Evolutionary conservation across 257 asterid genomes (phyloP).

Genomic region (Solanum habrochaites): DNA sequence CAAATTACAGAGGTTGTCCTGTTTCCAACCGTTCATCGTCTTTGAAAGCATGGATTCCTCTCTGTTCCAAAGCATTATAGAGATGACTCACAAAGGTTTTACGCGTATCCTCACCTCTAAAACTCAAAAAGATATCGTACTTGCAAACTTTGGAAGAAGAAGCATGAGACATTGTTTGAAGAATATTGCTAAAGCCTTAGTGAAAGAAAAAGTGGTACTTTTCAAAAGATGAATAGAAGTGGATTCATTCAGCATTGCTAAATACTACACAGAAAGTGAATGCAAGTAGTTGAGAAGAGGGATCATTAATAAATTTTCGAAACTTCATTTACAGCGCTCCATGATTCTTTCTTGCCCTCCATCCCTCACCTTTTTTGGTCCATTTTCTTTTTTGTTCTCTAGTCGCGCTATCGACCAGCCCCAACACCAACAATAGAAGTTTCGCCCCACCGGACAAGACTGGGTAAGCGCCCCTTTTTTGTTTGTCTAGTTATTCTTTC

Average conservation of each 20-base stretch:
- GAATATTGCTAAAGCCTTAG: background rate
- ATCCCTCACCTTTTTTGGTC: too few species aligned
- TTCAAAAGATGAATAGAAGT: background rate
- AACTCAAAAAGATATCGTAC: background rate
- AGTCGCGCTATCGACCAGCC: too few species aligned
- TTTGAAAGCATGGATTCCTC: background rate
- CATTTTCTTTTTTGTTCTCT: too few species aligned
- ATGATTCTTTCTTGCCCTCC: too few species aligned
- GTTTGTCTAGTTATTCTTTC: too few species aligned
- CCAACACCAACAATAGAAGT: too few species aligned
- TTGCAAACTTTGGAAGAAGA: background rate
- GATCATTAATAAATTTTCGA: too few species aligned
- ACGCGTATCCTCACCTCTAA: background rate
- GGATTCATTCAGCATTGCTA: background rate
- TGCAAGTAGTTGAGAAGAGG: background rate
- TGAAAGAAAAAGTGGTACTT: background rate
- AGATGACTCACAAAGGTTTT: background rate
- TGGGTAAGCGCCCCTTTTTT: too few species aligned
- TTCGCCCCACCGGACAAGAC: too few species aligned
- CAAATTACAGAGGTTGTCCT: too few species aligned
- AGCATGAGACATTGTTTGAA: background rate
- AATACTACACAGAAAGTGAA: background rate
- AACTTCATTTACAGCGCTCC: too few species aligned
- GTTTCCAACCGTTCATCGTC: background rate
- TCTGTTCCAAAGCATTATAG: background rate